Evolutionary conservation across 495 filamentous ascomycete species (phyloP).

Genomic region (Friedmanniomyces simplex): DNA sequence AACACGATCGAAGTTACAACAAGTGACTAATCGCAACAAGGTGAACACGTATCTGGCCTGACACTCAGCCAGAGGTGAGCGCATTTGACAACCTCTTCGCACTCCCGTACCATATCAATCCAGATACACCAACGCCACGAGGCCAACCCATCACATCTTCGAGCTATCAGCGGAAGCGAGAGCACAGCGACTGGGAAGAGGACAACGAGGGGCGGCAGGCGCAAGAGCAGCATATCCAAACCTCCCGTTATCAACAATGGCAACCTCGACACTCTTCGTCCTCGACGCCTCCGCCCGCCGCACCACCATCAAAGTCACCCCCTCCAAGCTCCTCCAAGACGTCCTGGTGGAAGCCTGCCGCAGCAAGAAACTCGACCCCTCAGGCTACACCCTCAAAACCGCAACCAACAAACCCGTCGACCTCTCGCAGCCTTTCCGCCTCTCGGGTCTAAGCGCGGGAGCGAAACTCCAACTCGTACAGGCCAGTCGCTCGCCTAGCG

Average conservation of each 20-base stretch:
- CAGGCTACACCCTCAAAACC: conserved; percentile 74
- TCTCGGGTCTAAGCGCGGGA: conserved; percentile 72
- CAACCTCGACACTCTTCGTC: conserved; percentile 64
- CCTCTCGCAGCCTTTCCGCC: conserved; percentile 72
- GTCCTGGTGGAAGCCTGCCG: conserved; percentile 75
- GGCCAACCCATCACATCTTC: too few relatives aligned
- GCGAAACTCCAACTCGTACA: conserved; percentile 90
- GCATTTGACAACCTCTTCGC: too few relatives aligned
- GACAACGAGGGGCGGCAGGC: too few relatives aligned
- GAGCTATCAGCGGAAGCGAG: too few relatives aligned
- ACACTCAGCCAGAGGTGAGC: too few relatives aligned
- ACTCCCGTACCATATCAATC: too few relatives aligned
- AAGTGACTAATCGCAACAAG: background rate
- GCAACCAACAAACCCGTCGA: conserved; percentile 76
- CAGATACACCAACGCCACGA: too few relatives aligned
- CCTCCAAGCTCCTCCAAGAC: conserved; percentile 68
- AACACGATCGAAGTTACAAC: background rate
- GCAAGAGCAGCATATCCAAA: background rate
- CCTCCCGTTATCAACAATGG: too few relatives aligned
- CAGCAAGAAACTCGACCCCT: conserved; percentile 62
- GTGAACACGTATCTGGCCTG: too few relatives aligned
- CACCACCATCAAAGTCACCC: conserved; percentile 70
- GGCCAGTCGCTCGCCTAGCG: conserved; percentile 66
- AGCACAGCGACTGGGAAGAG: too few relatives aligned
- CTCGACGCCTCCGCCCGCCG: conserved; percentile 64